phyloP scores from a whole-genome alignment of 1,139 yeast genomes.

The Geotrichum klebahnii region DNA sequence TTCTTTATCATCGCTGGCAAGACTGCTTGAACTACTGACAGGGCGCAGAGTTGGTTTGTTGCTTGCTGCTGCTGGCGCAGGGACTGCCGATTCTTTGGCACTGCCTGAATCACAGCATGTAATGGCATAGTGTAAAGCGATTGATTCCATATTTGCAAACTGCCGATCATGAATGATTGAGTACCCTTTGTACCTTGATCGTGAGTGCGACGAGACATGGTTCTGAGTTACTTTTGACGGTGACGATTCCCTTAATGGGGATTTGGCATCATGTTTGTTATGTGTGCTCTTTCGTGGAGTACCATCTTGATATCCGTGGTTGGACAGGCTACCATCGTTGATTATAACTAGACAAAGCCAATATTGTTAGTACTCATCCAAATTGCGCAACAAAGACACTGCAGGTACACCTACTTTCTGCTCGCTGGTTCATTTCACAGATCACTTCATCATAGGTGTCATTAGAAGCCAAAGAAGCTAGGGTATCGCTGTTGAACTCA shows the following conservation, averaged over 20 bases:
- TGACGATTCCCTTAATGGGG: too few species aligned
- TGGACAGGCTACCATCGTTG: too few species aligned
- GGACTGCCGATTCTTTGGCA: neutral
- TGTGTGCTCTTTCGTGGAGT: too few species aligned
- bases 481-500: neutral
- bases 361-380: too few species aligned
- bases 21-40: neutral
- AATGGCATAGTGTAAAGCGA: slow-evolving; percentile 4
- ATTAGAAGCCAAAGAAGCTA: too few species aligned
- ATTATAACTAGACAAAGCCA: too few species aligned
- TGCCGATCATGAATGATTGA: neutral
- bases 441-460: neutral
- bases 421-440: slow-evolving; percentile 9
- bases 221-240: too few species aligned
- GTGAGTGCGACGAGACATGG: neutral
- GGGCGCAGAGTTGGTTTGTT: neutral
- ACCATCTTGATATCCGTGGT: too few species aligned
- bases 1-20: neutral
- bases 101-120: neutral
- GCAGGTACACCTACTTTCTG: slow-evolving; percentile 3
- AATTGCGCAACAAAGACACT: neutral
- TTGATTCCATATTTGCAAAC: slow-evolving; percentile 15
- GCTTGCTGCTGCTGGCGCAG: neutral
- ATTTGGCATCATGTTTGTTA: too few species aligned
- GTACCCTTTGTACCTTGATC: neutral